A percentile compares a stretch with the other conserved stretches of the same genome.
Evolutionary conservation across 2,329 filamentous ascomycete genomes (phyloP).

Genomic region (Cordyceps pruinosa): DNA sequence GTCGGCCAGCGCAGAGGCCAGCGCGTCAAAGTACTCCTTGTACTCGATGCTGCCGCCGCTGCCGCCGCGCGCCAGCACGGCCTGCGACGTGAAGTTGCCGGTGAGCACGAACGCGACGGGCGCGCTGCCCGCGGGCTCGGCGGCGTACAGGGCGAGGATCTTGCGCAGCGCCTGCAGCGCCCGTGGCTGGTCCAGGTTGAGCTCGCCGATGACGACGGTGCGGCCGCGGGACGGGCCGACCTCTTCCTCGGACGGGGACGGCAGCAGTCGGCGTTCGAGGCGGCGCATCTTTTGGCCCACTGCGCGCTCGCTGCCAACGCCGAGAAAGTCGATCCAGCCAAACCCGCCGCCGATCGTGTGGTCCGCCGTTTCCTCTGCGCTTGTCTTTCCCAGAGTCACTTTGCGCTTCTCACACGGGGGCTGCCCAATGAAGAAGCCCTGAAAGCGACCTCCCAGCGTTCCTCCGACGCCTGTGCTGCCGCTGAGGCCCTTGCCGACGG

Average conservation of each 20-base stretch:
- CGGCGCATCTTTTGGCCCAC: conserved; percentile 76
- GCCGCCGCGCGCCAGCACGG: conserved; percentile 60
- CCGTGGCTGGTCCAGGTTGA: conserved; percentile 79
- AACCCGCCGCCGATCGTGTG: conserved; percentile 72
- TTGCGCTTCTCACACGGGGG: conserved; percentile 84
- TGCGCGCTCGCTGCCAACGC: conserved; percentile 81
- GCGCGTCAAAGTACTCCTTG: conserved; percentile 88
- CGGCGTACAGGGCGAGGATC: conserved; percentile 67
- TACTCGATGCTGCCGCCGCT: conserved; percentile 86
- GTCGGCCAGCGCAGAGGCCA: conserved; percentile 75
- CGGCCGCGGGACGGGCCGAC: conserved; percentile 36
- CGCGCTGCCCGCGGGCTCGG: conserved; percentile 53
- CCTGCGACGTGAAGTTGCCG: conserved; percentile 71
- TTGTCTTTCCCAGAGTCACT: conserved; percentile 66
- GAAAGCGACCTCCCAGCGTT: conserved; percentile 84
- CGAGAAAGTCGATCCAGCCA: conserved; percentile 95
- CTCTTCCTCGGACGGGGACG: conserved; percentile 20
- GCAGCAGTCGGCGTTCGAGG: conserved; percentile 63
- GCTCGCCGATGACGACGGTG: conserved; percentile 73
- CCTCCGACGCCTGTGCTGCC: conserved; percentile 79
- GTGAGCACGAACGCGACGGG: conserved; percentile 77
- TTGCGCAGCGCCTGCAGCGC: conserved; percentile 74
- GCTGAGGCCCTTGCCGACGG: conserved; percentile 61
- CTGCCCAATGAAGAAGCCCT: conserved; percentile 84
- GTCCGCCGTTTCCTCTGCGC: conserved; percentile 49